A percentile compares a stretch with the other conserved stretches of the same genome.
Evolutionary conservation across 352 stramenopile species (phyloP).

Genomic region (Phytophthora pisi): DNA sequence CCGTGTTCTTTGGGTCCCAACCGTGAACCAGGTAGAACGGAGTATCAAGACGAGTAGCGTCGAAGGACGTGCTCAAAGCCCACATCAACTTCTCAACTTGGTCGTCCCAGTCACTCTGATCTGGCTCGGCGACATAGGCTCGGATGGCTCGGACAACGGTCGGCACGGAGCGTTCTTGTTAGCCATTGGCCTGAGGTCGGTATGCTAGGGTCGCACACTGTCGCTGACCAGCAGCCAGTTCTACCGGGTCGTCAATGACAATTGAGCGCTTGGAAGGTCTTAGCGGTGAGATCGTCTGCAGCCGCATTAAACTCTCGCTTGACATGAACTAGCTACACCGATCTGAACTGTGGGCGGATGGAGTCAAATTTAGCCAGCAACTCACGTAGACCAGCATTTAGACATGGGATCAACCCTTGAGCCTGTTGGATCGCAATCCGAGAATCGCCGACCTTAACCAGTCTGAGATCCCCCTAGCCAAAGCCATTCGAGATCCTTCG

Average conservation of each 20-base stretch:
- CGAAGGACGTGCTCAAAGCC: neutral
- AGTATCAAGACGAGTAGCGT: neutral
- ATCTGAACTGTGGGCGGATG: neutral
- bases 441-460: neutral
- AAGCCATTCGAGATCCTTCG: too few relatives aligned
- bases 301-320: neutral
- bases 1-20: neutral
- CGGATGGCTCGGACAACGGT: neutral
- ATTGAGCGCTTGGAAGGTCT: too few relatives aligned
- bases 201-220: neutral
- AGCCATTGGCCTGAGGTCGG: neutral
- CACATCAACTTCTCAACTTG: slow-evolving; percentile 4
- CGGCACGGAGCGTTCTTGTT: neutral
- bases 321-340: neutral
- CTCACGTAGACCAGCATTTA: neutral
- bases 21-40: neutral
- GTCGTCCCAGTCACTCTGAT: neutral
- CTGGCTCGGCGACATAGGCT: neutral
- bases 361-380: neutral
- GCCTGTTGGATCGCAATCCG: neutral
- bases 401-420: neutral
- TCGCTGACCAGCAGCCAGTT: too few relatives aligned
- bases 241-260: neutral
- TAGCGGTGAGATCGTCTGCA: neutral
- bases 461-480: too few relatives aligned